Conservation (phyloP, 1,139 yeast genomes). For the Blastobotrys ciferrii region DNA sequence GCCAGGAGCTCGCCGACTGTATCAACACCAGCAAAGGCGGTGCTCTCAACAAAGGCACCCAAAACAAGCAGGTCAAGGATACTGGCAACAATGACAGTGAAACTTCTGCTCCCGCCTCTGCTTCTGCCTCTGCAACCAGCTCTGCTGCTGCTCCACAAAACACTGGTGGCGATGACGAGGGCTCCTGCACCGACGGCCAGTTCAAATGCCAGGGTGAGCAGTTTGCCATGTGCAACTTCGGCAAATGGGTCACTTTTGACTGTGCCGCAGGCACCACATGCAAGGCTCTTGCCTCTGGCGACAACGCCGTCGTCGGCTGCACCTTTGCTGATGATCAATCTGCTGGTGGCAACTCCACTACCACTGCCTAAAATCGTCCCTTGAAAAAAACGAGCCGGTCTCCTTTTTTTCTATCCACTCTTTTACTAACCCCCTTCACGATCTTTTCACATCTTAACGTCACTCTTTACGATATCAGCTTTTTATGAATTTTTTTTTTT, state of each 20-base stretch:
- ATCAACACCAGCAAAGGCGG: slow-evolving; percentile 10
- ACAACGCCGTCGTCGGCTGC: slow-evolving; percentile 30
- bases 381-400: slow-evolving; percentile 3
- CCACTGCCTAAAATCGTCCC: neutral
- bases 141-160: slow-evolving; percentile 18
- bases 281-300: slow-evolving; percentile 44
- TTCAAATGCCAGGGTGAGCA: slow-evolving; percentile 50
- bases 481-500: neutral
- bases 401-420: neutral
- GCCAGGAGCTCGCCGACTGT: slow-evolving; percentile 14
- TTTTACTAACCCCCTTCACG: neutral
- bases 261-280: slow-evolving; percentile 63
- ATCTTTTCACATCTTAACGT: too few species aligned
- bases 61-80: neutral
- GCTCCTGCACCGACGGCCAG: slow-evolving; percentile 48
- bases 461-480: too few species aligned
- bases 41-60: neutral
- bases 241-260: slow-evolving; percentile 51
- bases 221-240: slow-evolving; percentile 54
- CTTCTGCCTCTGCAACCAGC: slow-evolving; percentile 19
- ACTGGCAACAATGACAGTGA: slow-evolving; percentile 10
- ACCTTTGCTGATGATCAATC: slow-evolving; percentile 19
- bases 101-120: slow-evolving; percentile 13
- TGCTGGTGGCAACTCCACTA: neutral
- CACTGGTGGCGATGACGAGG: slow-evolving; percentile 15